Percentiles rank a stretch among this genome's conserved stretches.
Evolutionary conservation across 495 filamentous ascomycete genomes (phyloP).

Genomic region (Trichoderma gamsii): DNA sequence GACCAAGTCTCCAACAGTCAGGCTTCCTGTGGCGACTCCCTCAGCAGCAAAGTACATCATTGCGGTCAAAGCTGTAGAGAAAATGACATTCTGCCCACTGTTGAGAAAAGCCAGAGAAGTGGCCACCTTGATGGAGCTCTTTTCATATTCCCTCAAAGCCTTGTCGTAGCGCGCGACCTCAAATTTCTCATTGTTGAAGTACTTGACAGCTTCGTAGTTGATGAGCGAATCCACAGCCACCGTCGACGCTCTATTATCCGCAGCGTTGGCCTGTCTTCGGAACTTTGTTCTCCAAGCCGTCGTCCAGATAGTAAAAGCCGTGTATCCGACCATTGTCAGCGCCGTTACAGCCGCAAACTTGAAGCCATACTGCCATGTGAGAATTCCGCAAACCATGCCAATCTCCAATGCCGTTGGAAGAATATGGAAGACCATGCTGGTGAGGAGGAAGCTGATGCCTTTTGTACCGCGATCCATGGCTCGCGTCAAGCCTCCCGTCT

Average conservation of each 20-base stretch:
- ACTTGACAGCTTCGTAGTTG: constrained; percentile 98
- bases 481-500: constrained; percentile 88
- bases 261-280: constrained; percentile 86
- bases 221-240: constrained; percentile 94
- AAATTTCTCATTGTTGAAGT: constrained; percentile 97
- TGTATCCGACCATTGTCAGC: constrained; percentile 85
- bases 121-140: constrained; percentile 90
- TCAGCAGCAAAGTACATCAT: constrained; percentile 97
- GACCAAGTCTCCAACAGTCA: constrained; percentile 95
- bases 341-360: constrained; percentile 90
- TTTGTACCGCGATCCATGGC: constrained; percentile 97
- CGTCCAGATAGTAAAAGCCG: constrained; percentile 88
- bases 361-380: constrained; percentile 91
- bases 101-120: constrained; percentile 91
- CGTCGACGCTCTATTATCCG: constrained; percentile 91
- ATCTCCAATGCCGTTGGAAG: constrained; percentile 93
- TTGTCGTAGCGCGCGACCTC: constrained; percentile 87
- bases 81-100: constrained; percentile 97
- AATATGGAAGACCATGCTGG: constrained; percentile 98
- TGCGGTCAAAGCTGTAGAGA: constrained; percentile 85
- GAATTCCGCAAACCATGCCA: constrained; percentile 82
- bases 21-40: constrained; percentile 69
- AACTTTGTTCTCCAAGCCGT: constrained; percentile 97
- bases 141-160: constrained; percentile 80
- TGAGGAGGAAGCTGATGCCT: constrained; percentile 92